phyloP scores from a whole-genome alignment of 2,329 filamentous ascomycete species.

The Lachnum nothofagi region DNA sequence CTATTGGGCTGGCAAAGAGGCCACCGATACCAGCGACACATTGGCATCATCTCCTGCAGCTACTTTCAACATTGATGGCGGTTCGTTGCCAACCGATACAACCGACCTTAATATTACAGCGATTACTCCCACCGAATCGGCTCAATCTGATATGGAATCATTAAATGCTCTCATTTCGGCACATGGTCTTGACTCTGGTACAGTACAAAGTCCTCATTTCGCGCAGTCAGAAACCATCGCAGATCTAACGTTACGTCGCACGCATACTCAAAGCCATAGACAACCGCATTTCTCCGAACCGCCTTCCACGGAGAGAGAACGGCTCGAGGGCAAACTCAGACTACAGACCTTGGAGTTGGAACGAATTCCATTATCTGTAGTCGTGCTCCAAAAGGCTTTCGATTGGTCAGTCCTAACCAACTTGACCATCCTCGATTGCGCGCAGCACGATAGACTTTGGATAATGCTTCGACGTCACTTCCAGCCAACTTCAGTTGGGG shows the following conservation, averaged over 20 bases:
- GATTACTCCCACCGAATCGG: slow-evolving; percentile 5
- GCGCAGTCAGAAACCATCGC: slow-evolving; percentile 9
- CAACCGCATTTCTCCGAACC: slow-evolving; percentile 25
- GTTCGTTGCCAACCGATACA: slow-evolving; percentile 4
- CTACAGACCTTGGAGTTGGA: slow-evolving; percentile 73
- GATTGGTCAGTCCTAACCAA: slow-evolving; percentile 70
- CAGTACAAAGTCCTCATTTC: slow-evolving; percentile 1
- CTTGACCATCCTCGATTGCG: slow-evolving; percentile 69
- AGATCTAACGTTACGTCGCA: slow-evolving; percentile 24
- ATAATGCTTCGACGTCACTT: slow-evolving; percentile 62
- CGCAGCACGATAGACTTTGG: slow-evolving; percentile 70
- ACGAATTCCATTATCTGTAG: slow-evolving; percentile 65
- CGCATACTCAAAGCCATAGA: slow-evolving; percentile 22
- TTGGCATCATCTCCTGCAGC: slow-evolving; percentile 9
- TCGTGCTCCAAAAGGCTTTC: slow-evolving; percentile 63
- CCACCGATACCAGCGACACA: slow-evolving; percentile 8
- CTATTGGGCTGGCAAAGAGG: slow-evolving; percentile 17
- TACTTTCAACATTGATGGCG: slow-evolving; percentile 16
- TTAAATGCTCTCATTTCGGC: slow-evolving; percentile 26
- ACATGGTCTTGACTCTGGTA: slow-evolving; percentile 17
- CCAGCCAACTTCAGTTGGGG: slow-evolving; percentile 37
- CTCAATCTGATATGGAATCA: slow-evolving; percentile 27
- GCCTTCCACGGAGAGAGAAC: slow-evolving; percentile 32
- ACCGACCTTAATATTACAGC: slow-evolving; percentile 15
- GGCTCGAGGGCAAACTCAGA: slow-evolving; percentile 53